Evolutionary conservation across 805 yeast genomes (phyloP), one percentile per base, ranked within the genome.

Genomic region (Metschnikowia matae): DNA sequence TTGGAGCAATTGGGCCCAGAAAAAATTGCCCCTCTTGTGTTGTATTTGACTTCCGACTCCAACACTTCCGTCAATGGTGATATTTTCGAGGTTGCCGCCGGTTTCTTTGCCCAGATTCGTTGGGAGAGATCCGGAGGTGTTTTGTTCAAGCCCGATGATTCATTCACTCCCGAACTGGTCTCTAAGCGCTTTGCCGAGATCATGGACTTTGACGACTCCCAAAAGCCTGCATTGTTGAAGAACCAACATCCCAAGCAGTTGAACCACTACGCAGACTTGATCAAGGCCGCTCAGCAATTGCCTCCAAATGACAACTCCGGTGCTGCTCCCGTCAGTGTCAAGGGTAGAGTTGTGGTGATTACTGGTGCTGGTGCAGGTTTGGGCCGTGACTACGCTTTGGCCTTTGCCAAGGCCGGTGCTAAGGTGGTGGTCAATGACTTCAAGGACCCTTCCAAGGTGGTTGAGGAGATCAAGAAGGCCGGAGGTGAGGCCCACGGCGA

Each of bases 291-390:
- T 21, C 70, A 73, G 42, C 65, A 71, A 43, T 70, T 85, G 53
- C 80, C 86, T 13, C 54, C 78, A 20, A 81, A 80, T 61, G 80
- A 81, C 56, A 51, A 48, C 10, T 52, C 71, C 5, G 75, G 73
- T 44, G 72, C 73, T 48, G 67, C 68, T 21, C 49, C 61, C 26
- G 76, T 86, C 42, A 81, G 89, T 29, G 73, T 92, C 65, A 82
- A 82, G 64, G 90, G 77, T 59, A 88, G 87, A 70, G 97, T 92
- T 50, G 97, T 89, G 34, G 79, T 92, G 51, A 82, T 92, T 49
- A 92, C 98, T 15, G 99, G 99, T 55, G 91, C 97, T 39, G 97
- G 97, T 55, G 84, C 87, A 44, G 99, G 99, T 43, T 78, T 92
- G 60, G 99, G 99, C 54, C 83, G 85, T 65, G 87, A 90, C 51